phyloP scores from a whole-genome alignment of 2,329 filamentous ascomycete genomes.

The Myriosclerotinia scirpicola region DNA sequence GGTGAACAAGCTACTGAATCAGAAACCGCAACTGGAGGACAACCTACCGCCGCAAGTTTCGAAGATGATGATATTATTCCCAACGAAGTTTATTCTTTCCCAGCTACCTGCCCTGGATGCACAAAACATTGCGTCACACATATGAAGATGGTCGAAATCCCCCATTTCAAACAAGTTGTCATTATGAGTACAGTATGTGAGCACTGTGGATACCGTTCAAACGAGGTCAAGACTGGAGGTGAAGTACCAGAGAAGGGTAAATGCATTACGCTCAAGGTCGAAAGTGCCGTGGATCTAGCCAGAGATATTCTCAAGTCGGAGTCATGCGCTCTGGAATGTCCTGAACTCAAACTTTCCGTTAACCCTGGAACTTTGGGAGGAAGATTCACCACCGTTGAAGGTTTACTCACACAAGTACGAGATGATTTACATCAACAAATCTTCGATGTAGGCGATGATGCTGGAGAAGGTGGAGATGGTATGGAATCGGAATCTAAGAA shows the following conservation, averaged over 20 bases:
- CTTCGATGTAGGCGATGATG: constrained; percentile 66
- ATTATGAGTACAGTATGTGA: constrained; percentile 94
- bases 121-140: constrained; percentile 82
- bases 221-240: constrained; percentile 96
- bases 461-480: constrained; percentile 71
- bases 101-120: constrained; percentile 88
- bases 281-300: constrained; percentile 69
- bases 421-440: constrained; percentile 87
- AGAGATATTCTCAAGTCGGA: constrained; percentile 97
- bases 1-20: constrained; percentile 56
- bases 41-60: constrained; percentile 45
- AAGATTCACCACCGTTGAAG: constrained; percentile 95
- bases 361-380: constrained; percentile 94
- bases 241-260: constrained; percentile 84
- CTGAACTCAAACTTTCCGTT: constrained; percentile 82
- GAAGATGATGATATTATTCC: constrained; percentile 76
- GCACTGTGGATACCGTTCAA: constrained; percentile 88
- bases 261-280: constrained; percentile 75
- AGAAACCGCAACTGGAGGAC: constrained; percentile 47
- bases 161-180: constrained; percentile 95
- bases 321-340: constrained; percentile 81
- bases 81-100: constrained; percentile 90
- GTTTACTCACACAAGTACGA: constrained; percentile 86
- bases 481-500: constrained; percentile 63
- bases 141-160: constrained; percentile 99